phyloP scores from a whole-genome alignment of 176 grass and related monocot genomes.

The Calamus simplicifolius region DNA sequence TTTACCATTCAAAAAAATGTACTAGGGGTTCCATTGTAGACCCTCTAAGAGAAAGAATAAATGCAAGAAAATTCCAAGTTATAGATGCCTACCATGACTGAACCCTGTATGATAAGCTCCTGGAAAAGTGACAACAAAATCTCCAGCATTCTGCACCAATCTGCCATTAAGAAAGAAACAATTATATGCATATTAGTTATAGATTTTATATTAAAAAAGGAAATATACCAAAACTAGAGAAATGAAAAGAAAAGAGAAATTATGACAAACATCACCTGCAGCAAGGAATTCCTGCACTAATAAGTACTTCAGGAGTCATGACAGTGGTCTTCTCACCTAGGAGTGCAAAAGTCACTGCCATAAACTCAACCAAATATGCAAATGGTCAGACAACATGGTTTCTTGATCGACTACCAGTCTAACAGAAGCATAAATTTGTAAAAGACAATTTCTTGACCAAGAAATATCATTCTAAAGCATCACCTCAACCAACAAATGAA shows the following conservation, averaged over 20 bases:
- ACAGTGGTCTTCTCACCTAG: slow-evolving; percentile 94
- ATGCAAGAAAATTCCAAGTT: not conserved
- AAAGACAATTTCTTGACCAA: too few relatives aligned
- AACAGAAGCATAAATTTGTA: too few relatives aligned
- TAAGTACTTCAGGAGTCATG: slow-evolving; percentile 92
- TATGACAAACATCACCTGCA: slow-evolving; percentile 63
- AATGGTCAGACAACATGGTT: not conserved
- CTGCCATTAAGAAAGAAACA: slow-evolving; percentile 55
- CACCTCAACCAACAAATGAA: too few relatives aligned
- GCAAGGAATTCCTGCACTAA: slow-evolving; percentile 84
- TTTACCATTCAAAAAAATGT: too few relatives aligned
- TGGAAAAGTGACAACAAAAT: slow-evolving; percentile 98
- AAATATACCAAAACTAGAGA: not conserved
- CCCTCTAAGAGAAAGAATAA: not conserved
- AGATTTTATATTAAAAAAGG: not conserved
- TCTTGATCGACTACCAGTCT: too few relatives aligned
- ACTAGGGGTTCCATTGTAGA: too few relatives aligned
- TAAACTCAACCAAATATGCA: slow-evolving; percentile 5
- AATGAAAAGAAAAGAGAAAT: slow-evolving; percentile 19
- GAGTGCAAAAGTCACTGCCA: slow-evolving; percentile 88
- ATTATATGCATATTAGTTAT: not conserved
- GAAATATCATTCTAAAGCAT: too few relatives aligned
- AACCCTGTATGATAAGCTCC: slow-evolving; percentile 99
- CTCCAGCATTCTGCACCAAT: slow-evolving; percentile 98
- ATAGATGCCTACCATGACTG: slow-evolving; percentile 63